Evolutionary conservation across 2,329 filamentous ascomycete genomes (phyloP).

Genomic region (Diaporthe amygdali): DNA sequence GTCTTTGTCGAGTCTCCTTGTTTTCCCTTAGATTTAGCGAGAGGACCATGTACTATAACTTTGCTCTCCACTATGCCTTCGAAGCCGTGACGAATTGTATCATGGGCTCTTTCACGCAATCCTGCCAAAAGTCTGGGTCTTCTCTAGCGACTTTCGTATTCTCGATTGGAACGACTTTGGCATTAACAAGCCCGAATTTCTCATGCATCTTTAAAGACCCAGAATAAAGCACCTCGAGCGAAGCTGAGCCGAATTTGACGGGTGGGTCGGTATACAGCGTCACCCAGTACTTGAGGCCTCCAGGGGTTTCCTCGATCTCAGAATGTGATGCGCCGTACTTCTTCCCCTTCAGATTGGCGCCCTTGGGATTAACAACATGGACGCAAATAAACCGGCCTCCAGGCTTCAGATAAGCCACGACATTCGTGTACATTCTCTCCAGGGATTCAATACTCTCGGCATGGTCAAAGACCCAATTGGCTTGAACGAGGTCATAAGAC

Average conservation of each 20-base stretch:
- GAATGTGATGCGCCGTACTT: background rate
- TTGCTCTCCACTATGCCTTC: background rate
- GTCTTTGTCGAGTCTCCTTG: background rate
- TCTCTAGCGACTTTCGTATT: background rate
- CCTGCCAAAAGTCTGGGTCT: slow-evolving; percentile 6
- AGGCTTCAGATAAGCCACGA: slow-evolving; percentile 21
- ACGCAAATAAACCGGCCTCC: slow-evolving; percentile 27
- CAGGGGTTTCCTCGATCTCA: background rate
- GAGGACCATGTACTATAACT: too few relatives aligned
- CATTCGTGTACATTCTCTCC: slow-evolving; percentile 28
- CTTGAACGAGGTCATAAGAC: slow-evolving; percentile 29
- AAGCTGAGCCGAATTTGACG: slow-evolving; percentile 16
- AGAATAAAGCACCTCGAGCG: slow-evolving; percentile 19
- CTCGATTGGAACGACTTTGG: slow-evolving; percentile 10
- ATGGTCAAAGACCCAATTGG: slow-evolving; percentile 28
- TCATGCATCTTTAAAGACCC: slow-evolving; percentile 18
- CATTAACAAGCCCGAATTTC: slow-evolving; percentile 16
- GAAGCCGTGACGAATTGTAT: background rate
- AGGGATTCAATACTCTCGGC: slow-evolving; percentile 13
- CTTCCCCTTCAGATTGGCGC: background rate
- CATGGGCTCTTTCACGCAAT: background rate
- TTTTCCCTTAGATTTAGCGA: background rate
- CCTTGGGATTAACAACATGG: slow-evolving; percentile 20
- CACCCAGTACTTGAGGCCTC: slow-evolving; percentile 17
- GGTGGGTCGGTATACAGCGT: slow-evolving; percentile 10